Percentiles rank a stretch among this genome's conserved stretches.
Conservation (phyloP, 2,329 filamentous ascomycete species). For the Curvularia verruculosa region DNA sequence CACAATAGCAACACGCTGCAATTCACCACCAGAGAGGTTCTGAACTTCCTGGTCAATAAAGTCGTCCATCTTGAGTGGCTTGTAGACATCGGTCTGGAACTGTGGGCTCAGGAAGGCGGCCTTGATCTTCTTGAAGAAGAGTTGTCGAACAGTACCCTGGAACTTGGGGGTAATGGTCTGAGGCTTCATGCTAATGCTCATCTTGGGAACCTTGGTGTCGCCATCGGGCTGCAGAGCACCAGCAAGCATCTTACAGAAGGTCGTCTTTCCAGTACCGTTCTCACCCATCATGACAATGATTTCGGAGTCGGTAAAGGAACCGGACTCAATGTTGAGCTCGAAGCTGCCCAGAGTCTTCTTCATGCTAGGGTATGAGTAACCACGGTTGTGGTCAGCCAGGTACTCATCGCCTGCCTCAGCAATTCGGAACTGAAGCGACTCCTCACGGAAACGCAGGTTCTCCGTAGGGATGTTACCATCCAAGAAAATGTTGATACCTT, state of each 20-base stretch:
- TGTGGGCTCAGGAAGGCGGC: slow-evolving; percentile 93
- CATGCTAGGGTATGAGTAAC: slow-evolving; percentile 88
- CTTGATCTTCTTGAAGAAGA: slow-evolving; percentile 99
- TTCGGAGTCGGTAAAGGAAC: slow-evolving; percentile 95
- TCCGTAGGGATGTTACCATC: slow-evolving; percentile 98
- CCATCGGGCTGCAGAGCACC: slow-evolving; percentile 91
- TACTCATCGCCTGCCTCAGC: slow-evolving; percentile 89
- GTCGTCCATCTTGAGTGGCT: slow-evolving; percentile 97
- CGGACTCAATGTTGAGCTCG: slow-evolving; percentile 78
- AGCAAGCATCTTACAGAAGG: slow-evolving; percentile 95
- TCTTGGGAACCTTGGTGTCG: slow-evolving; percentile 77
- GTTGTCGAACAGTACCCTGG: slow-evolving; percentile 91
- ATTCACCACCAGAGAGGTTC: slow-evolving; percentile 97
- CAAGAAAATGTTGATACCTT: slow-evolving; percentile 99
- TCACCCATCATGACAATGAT: slow-evolving; percentile 99
- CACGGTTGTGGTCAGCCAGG: slow-evolving; percentile 79
- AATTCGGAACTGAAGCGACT: slow-evolving; percentile 94
- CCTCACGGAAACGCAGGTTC: slow-evolving; percentile 97
- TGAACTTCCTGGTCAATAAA: slow-evolving; percentile 99
- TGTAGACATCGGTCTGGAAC: slow-evolving; percentile 99
- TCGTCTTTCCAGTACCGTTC: slow-evolving; percentile 99
- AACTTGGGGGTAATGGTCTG: slow-evolving; percentile 99
- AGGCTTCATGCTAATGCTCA: slow-evolving; percentile 99
- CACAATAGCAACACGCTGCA: slow-evolving; percentile 98
- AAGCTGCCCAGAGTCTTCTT: slow-evolving; percentile 91